Percentiles rank a stretch among this genome's conserved stretches.
Conservation (phyloP, 2,329 filamentous ascomycete species). For the Fusarium praegraminearum region DNA sequence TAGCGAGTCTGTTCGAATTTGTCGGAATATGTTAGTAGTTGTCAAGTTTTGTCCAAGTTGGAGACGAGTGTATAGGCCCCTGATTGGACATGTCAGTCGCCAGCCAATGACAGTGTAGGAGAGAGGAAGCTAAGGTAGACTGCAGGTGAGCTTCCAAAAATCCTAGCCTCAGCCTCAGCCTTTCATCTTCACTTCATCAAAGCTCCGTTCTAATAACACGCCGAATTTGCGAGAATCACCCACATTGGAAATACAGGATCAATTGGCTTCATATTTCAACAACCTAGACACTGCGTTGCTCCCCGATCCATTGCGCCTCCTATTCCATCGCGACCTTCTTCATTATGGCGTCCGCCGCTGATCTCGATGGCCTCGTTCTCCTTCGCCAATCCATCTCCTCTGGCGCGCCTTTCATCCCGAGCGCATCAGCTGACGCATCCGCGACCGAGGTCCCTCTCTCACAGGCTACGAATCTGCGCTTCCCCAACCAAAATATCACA, state of each 20-base stretch:
- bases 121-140: constrained; percentile 21
- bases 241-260: neutral
- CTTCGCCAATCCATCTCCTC: constrained; percentile 85
- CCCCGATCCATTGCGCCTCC: neutral
- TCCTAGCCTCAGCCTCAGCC: constrained; percentile 44
- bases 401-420: constrained; percentile 76
- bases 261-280: neutral
- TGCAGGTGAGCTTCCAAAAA: constrained; percentile 38
- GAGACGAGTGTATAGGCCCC: neutral
- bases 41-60: constrained; percentile 2
- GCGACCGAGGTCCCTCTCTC: constrained; percentile 74
- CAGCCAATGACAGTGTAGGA: constrained; percentile 21
- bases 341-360: constrained; percentile 67
- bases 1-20: neutral
- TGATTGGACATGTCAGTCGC: constrained; percentile 38
- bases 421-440: constrained; percentile 74
- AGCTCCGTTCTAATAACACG: constrained; percentile 17
- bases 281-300: neutral
- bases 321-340: constrained; percentile 24
- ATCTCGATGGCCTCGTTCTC: constrained; percentile 83
- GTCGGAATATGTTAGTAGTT: neutral
- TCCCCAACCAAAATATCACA: constrained; percentile 71
- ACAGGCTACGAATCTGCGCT: constrained; percentile 81
- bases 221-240: neutral
- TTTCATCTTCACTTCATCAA: constrained; percentile 39